Evolutionary conservation across 2,329 filamentous ascomycete species (phyloP), one percentile per base, ranked within the genome.

Genomic region (Penicillium digitatum): DNA sequence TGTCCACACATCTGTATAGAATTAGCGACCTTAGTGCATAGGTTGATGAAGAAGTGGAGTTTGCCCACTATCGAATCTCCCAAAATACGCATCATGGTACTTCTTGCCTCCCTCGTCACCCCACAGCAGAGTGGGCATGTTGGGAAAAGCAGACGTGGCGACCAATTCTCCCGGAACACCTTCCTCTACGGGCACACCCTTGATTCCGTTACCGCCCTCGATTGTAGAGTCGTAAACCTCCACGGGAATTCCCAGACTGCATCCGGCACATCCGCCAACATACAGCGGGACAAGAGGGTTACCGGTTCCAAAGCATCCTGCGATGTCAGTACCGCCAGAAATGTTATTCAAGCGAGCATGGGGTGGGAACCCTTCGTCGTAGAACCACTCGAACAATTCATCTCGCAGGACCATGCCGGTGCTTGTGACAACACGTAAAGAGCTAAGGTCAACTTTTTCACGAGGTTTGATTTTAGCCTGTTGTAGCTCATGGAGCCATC

Each of bases 321-420:
- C 67, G n/a, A 70, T 56, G 55, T 69, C 68, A 8, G 69, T 72
- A 12, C 68, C 68, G 1, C 69, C 69, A 2, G 67, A 67, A 43
- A 68, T 70, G 39, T 69, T 70, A 46, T 68, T 64, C 2, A 95
- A 76, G 24, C 90, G 88, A 0, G 86, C 81, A 43, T 78, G 75
- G 0, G 77, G 58, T 0, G 88, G 87, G 68, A 95, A 95, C 0
- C 79, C 88, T 8, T 78, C 74, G 61, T 90, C 86, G 68, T 92
- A 86, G 71, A 87, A 85, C 89, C 90, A 95, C 67, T 90, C 85
- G 66, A 91, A 93, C 32, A 90, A 76, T 37, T 87, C 82, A 46
- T 91, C 84, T 0, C 87, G 84, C 3, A 94, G 79, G 0, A 94
- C 89, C 88, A 93, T 93, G 3, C 90, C 90, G 0, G 90, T 95